Evolutionary conservation across 495 filamentous ascomycete species (phyloP).

Genomic region (Penicillium ucsense): DNA sequence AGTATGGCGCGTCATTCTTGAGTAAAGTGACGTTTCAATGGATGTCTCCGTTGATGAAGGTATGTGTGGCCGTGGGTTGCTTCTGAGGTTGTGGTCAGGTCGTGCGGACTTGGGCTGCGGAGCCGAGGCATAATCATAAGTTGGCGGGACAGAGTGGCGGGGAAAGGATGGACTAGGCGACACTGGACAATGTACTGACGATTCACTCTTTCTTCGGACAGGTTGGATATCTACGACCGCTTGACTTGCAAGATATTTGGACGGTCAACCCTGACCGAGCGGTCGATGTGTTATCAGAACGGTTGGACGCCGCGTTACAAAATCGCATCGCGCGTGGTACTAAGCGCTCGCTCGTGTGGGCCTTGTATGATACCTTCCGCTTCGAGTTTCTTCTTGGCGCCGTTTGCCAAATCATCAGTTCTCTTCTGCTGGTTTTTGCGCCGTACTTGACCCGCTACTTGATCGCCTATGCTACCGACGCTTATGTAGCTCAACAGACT

Average conservation of each 20-base stretch:
- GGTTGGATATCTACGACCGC: slow-evolving; percentile 68
- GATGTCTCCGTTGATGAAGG: slow-evolving; percentile 49
- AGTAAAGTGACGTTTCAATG: slow-evolving; percentile 52
- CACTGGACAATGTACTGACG: not conserved
- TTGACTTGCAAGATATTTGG: slow-evolving; percentile 83
- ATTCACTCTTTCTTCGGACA: not conserved
- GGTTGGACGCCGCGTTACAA: slow-evolving; percentile 56
- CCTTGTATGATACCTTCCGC: slow-evolving; percentile 81
- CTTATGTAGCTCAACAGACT: slow-evolving; percentile 49
- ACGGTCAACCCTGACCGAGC: slow-evolving; percentile 69
- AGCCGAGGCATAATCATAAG: too few relatives aligned
- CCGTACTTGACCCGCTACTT: slow-evolving; percentile 66
- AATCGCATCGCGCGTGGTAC: slow-evolving; percentile 54
- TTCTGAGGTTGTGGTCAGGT: too few relatives aligned
- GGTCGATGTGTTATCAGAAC: slow-evolving; percentile 55
- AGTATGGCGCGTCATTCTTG: slow-evolving; percentile 44
- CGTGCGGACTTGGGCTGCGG: too few relatives aligned
- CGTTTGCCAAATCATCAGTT: slow-evolving; percentile 60
- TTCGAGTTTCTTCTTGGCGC: slow-evolving; percentile 79
- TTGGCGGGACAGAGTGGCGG: too few relatives aligned
- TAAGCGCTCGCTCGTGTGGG: slow-evolving; percentile 66
- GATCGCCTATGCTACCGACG: slow-evolving; percentile 69
- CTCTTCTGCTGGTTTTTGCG: slow-evolving; percentile 61
- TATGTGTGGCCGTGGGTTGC: not conserved
- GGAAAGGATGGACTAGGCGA: too few relatives aligned